A percentile compares a stretch with the other conserved stretches of the same genome.
Evolutionary conservation across 257 asterid genomes (phyloP).

Genomic region (Capsicum baccatum): DNA sequence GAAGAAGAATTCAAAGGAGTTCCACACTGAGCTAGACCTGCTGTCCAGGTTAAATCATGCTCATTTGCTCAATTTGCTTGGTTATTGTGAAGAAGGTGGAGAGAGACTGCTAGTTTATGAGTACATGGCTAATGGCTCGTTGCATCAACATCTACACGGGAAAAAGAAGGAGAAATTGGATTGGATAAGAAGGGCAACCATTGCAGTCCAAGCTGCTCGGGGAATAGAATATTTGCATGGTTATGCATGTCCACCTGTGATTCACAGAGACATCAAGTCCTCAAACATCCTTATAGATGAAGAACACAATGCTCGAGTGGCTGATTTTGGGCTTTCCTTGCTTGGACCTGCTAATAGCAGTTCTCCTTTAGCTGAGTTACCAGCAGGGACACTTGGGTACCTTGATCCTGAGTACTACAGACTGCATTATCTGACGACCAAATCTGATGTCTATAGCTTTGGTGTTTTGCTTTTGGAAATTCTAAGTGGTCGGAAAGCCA

Average conservation of each 20-base stretch:
- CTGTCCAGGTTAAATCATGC: slow-evolving; percentile 89
- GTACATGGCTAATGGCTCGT: slow-evolving; percentile 94
- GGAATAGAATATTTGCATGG: slow-evolving; percentile 93
- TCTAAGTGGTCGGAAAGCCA: slow-evolving; percentile 84
- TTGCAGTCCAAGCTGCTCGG: slow-evolving; percentile 92
- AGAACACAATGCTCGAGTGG: slow-evolving; percentile 92
- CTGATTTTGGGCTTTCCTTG: slow-evolving; percentile 88
- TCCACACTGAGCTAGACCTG: slow-evolving; percentile 83
- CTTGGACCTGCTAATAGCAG: slow-evolving; percentile 87
- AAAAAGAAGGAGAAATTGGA: slow-evolving; percentile 67
- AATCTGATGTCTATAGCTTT: slow-evolving; percentile 87
- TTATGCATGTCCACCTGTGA: slow-evolving; percentile 95
- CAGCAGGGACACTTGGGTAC: slow-evolving; percentile 91
- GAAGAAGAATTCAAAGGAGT: slow-evolving; percentile 82
- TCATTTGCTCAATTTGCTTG: slow-evolving; percentile 77
- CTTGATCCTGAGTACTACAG: slow-evolving; percentile 93
- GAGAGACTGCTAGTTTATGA: slow-evolving; percentile 89
- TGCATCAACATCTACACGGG: slow-evolving; percentile 78
- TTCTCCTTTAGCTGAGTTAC: slow-evolving; percentile 88
- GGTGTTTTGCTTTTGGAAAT: slow-evolving; percentile 88
- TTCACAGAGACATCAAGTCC: slow-evolving; percentile 88
- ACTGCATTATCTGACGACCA: slow-evolving; percentile 87
- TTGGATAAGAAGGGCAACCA: slow-evolving; percentile 86
- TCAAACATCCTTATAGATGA: slow-evolving; percentile 91
- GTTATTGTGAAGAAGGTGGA: slow-evolving; percentile 87